These are phyloP conservation scores for Penicillium fimorum DNA, from an alignment of 495 filamentous ascomycete species.

Conservation along the genomic window DNA sequence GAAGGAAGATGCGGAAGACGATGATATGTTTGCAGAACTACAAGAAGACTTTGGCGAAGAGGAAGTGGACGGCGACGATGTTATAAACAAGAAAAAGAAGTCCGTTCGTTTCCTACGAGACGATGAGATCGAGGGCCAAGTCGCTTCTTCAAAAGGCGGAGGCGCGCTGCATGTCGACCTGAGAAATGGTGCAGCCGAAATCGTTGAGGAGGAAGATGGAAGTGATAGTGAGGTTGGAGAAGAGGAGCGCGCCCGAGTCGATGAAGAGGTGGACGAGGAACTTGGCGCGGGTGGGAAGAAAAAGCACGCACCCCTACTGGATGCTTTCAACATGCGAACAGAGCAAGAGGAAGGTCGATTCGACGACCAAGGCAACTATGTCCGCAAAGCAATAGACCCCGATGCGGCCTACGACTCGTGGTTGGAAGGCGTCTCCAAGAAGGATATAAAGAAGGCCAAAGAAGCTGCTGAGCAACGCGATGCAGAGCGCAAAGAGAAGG, in stretches of 20 bases:
- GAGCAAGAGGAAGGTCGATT: slow-evolving; percentile 94
- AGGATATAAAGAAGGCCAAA: slow-evolving; percentile 83
- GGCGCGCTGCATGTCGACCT: slow-evolving; percentile 64
- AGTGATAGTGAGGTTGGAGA: slow-evolving; percentile 71
- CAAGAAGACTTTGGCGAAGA: slow-evolving; percentile 60
- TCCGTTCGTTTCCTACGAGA: slow-evolving; percentile 72
- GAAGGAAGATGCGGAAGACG: slow-evolving; percentile 50
- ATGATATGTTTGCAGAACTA: slow-evolving; percentile 89
- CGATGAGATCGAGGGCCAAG: slow-evolving; percentile 83
- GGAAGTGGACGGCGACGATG: slow-evolving; percentile 47
- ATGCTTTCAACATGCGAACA: slow-evolving; percentile 89
- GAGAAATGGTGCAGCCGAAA: slow-evolving; percentile 38
- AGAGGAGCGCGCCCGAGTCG: slow-evolving; percentile 66
- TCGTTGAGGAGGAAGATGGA: slow-evolving; percentile 47
- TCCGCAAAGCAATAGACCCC: slow-evolving; percentile 85
- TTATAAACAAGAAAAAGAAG: slow-evolving; percentile 66
- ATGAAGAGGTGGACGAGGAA: slow-evolving; percentile 77
- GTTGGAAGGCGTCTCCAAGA: slow-evolving; percentile 89
- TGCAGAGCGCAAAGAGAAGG: slow-evolving; percentile 64
- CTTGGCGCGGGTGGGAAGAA: slow-evolving; percentile 87
- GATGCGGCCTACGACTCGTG: slow-evolving; percentile 90
- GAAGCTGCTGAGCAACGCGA: slow-evolving; percentile 88
- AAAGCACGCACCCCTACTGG: slow-evolving; percentile 90
- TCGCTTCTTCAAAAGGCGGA: slow-evolving; percentile 67
- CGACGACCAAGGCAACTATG: slow-evolving; percentile 85